A percentile compares a stretch with the other conserved stretches of the same genome.
Evolutionary conservation across 2,329 filamentous ascomycete species (phyloP).

Genomic region (Diaporthe longicolla): DNA sequence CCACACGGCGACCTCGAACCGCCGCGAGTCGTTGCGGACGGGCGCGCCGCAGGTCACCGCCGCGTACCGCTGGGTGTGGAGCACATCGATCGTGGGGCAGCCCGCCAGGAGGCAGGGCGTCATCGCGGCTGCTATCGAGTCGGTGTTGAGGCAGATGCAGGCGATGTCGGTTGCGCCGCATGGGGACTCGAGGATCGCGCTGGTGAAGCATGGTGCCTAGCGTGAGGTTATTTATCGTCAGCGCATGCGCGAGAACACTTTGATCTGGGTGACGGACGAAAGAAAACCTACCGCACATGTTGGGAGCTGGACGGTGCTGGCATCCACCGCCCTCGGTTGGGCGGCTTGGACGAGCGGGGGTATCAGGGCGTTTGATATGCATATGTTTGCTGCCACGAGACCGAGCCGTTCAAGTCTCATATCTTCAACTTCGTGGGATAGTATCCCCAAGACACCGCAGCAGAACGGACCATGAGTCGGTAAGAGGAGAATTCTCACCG

Average conservation of each 20-base stretch:
- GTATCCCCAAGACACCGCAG: no score
- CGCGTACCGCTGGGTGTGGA: neutral
- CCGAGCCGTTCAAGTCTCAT: neutral
- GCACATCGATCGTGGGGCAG: neutral
- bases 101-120: neutral
- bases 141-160: neutral
- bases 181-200: neutral
- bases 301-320: neutral
- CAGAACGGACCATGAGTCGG: no score
- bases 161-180: neutral
- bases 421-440: neutral
- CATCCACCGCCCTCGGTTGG: neutral
- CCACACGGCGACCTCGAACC: neutral
- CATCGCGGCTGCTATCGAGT: neutral
- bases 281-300: neutral
- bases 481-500: no score
- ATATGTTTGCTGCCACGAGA: neutral
- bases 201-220: neutral
- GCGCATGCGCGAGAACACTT: neutral
- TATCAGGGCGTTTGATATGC: neutral
- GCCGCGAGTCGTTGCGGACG: neutral
- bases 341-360: no score
- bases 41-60: neutral
- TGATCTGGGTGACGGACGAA: no score
- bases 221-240: neutral